Base-by-base conservation (phyloP, 257 asterid genomes). In the Solanum infundibuliforme region DNA sequence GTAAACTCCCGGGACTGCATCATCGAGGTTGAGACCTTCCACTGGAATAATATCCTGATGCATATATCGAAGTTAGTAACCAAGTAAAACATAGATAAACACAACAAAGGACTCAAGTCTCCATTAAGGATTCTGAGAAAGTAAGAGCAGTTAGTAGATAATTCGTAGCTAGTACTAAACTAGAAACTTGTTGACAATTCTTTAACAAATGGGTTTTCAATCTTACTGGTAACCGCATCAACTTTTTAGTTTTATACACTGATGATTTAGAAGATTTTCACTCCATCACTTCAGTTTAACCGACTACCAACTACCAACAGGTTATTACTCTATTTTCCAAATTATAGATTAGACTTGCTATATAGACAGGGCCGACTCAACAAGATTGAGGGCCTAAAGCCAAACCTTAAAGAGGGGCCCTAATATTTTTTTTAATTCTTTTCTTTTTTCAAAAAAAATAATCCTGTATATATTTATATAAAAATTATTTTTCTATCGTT, bases 1-100 rank as follows among this genome's bases (percentile, higher is more conserved):
- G 88, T 90, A 88, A 74, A n/a, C 38, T 60, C 92, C 91, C 1
- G 88, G 88, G 1, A 68, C 8, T 8, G 86, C 72, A 16, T 85
- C 87, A 29, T 90, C 90, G 0, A 90, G 89, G 18, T 90, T 89
- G 83, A 90, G 65, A 84, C 75, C 83, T 88, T 91, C 93, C 73
- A 89, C 52, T 8, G 88, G 85, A 52, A 86, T 87, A n/a, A 86
- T 74, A 73, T 86, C 89, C 87, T 89, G 34, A 46, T 43, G 39
- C 39, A 81, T 46, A 14, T 27, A 29, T 27, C 5, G 12, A 35
- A 20, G 31, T 74, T 4, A 8, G 9, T 35, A 35, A 20, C 29
- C 29, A 74, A 74, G 82, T 72, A 72, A 32, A 71, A 2, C 12
- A 36, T 36, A 36, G 8, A 7, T 36, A 36, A 36, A 36, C 39